Conservation (phyloP, 331 rosid species). For the Stylosanthes scabra region DNA sequence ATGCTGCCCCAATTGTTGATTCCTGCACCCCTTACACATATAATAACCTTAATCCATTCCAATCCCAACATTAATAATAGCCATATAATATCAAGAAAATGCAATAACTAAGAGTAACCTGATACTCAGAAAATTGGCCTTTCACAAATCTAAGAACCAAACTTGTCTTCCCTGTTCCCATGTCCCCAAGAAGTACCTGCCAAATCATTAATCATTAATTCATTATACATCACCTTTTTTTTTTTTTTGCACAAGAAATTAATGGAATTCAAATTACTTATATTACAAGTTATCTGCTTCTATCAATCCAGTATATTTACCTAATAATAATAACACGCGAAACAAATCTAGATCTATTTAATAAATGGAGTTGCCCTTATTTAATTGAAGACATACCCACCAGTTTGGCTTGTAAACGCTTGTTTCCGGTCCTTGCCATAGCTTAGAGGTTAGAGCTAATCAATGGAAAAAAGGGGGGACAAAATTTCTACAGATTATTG, state of each 20-base stretch:
- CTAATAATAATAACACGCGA: background rate
- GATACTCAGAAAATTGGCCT: conserved; percentile 86
- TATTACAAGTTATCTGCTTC: background rate
- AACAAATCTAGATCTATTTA: background rate
- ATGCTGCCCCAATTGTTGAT: conserved; percentile 95
- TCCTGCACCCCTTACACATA: conserved; percentile 54
- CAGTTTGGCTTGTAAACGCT: conserved; percentile 92
- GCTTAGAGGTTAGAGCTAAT: conserved; percentile 28
- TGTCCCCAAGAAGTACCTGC: conserved; percentile 91
- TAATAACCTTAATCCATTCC: background rate
- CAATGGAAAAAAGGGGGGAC: background rate
- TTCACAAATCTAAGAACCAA: conserved; percentile 87
- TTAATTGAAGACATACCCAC: conserved; percentile 71
- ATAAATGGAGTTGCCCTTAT: conserved; percentile 12
- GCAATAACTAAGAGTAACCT: conserved; percentile 48
- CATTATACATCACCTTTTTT: background rate
- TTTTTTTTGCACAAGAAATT: background rate
- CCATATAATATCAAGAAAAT: background rate
- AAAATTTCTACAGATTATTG: background rate
- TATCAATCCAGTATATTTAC: background rate
- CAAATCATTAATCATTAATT: conserved; percentile 12
- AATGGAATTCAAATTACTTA: background rate
- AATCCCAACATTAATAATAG: background rate
- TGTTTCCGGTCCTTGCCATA: conserved; percentile 71
- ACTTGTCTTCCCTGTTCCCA: conserved; percentile 94